These are phyloP conservation scores for Pilaira anomala DNA, from an alignment of 192 early-diverging fungal species.

Conservation along the genomic window DNA sequence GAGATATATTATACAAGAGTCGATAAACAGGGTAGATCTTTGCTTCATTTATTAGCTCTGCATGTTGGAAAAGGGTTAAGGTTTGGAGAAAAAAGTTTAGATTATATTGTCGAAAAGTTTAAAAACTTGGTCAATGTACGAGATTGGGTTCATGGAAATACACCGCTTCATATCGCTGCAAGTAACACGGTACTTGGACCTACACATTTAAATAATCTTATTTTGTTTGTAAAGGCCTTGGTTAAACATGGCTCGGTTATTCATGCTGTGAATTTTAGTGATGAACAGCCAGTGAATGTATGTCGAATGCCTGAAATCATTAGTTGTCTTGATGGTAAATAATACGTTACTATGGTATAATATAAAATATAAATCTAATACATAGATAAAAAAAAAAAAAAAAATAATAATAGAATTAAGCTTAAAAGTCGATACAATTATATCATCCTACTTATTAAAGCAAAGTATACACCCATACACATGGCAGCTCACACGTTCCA, in stretches of 20 bases:
- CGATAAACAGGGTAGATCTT: slow-evolving; percentile 5
- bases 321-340: slow-evolving; percentile 5
- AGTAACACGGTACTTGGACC: background rate
- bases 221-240: slow-evolving; percentile 21
- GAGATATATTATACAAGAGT: background rate
- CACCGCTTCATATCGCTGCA: slow-evolving; percentile 41
- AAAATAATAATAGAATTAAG: background rate
- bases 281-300: background rate
- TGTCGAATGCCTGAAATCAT: background rate
- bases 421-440: background rate
- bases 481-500: slow-evolving; percentile 2
- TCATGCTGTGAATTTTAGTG: background rate
- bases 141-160: slow-evolving; percentile 37
- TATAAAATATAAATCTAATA: background rate
- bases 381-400: too few species aligned
- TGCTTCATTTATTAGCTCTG: slow-evolving; percentile 6
- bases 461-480: background rate
- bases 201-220: background rate
- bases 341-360: too few species aligned
- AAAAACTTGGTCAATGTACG: slow-evolving; percentile 19
- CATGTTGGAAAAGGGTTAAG: slow-evolving; percentile 19
- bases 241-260: slow-evolving; percentile 28
- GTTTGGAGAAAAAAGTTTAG: slow-evolving; percentile 19
- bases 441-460: background rate
- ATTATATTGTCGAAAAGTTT: slow-evolving; percentile 15